Percentiles rank a stretch among this genome's conserved stretches.
Conservation (phyloP, 768 basidiomycete species). For the Boletus sp. region DNA sequence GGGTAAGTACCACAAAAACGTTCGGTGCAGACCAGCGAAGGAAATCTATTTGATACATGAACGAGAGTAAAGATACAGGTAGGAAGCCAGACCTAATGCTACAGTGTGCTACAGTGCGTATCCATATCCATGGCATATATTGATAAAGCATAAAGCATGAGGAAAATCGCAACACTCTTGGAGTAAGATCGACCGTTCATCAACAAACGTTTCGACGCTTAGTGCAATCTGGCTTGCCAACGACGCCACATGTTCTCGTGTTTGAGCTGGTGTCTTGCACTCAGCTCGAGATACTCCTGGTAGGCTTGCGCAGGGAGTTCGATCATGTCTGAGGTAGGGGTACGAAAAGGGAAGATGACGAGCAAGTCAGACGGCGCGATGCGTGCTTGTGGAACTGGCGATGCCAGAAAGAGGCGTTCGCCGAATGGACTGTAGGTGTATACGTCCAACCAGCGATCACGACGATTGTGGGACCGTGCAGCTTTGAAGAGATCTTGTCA, state of each 20-base stretch:
- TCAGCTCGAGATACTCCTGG: conserved; percentile 53
- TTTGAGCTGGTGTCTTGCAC: conserved; percentile 48
- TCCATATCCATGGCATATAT: conserved; percentile 3
- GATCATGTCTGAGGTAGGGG: conserved; percentile 49
- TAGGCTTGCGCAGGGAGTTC: conserved; percentile 61
- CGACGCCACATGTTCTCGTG: conserved; percentile 59
- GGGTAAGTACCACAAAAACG: no score
- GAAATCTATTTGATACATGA: conserved; percentile 16
- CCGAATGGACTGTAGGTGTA: conserved; percentile 63
- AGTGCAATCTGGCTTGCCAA: conserved; percentile 35
- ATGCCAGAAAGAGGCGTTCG: conserved; percentile 61
- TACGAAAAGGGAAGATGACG: conserved; percentile 43
- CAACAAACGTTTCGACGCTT: neutral
- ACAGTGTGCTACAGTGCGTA: conserved; percentile 14
- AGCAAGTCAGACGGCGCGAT: conserved; percentile 59
- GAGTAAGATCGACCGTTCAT: neutral
- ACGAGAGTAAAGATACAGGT: conserved; percentile 19
- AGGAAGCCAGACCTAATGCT: conserved; percentile 15
- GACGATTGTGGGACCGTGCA: conserved; percentile 49
- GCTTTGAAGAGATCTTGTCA: conserved; percentile 36
- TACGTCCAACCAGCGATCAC: conserved; percentile 63
- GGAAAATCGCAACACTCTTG: neutral
- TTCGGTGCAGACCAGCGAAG: neutral
- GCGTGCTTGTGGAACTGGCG: conserved; percentile 57
- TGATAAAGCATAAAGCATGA: conserved; percentile 1